Conservation (phyloP, 768 basidiomycete genomes). For the Kwoniella dendrophila region DNA sequence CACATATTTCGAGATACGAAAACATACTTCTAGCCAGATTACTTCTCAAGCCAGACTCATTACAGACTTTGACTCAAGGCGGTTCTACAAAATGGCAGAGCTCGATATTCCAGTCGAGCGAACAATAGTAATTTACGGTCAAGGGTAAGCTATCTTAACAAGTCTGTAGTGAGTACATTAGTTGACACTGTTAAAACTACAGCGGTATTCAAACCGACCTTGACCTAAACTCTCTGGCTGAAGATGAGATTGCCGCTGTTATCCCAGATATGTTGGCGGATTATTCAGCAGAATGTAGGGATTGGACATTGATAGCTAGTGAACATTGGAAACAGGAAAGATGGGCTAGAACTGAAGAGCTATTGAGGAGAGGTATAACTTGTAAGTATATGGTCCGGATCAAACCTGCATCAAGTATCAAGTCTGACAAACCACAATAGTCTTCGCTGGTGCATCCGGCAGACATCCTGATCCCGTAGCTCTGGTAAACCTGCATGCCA, state of each 20-base stretch:
- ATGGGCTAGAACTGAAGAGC: slow-evolving; percentile 73
- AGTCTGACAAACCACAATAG: slow-evolving; percentile 18
- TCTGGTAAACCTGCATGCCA: slow-evolving; percentile 72
- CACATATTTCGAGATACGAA: too few species aligned
- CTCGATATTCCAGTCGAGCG: slow-evolving; percentile 9
- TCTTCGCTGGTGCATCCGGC: slow-evolving; percentile 55
- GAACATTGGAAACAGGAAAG: slow-evolving; percentile 85
- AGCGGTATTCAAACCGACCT: slow-evolving; percentile 62
- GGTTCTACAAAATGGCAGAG: slow-evolving; percentile 29
- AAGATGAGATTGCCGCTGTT: slow-evolving; percentile 67
- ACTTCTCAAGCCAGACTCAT: too few species aligned
- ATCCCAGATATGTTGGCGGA: slow-evolving; percentile 60
- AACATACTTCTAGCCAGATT: too few species aligned
- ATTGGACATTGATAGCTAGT: slow-evolving; percentile 63
- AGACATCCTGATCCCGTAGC: slow-evolving; percentile 56
- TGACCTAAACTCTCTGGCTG: slow-evolving; percentile 80
- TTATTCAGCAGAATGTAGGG: slow-evolving; percentile 55
- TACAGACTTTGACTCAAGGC: not conserved
- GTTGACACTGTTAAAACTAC: too few species aligned
- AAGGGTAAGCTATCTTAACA: slow-evolving; percentile 48
- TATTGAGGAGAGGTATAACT: slow-evolving; percentile 63
- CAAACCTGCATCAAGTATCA: not conserved
- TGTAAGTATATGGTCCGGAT: slow-evolving; percentile 50
- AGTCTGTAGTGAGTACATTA: too few species aligned
- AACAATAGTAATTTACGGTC: slow-evolving; percentile 42